Conservation (phyloP, 1,139 yeast genomes). For the Blastobotrys serpentis region DNA sequence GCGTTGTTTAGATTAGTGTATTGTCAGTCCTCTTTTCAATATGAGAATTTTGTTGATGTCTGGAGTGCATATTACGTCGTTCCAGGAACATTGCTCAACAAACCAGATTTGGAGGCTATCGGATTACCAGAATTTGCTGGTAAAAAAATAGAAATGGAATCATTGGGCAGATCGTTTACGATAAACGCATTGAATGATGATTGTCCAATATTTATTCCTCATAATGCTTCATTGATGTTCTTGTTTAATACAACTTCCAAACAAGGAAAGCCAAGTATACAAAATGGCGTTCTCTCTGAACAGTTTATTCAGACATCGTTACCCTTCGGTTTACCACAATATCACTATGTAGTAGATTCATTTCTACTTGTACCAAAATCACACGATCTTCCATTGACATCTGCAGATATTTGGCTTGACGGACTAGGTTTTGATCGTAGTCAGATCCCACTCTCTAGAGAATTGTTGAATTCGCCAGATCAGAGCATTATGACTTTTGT, state of each 20-base stretch:
- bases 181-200: slow-evolving; percentile 22
- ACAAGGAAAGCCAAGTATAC: slow-evolving; percentile 1
- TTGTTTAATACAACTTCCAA: slow-evolving; percentile 26
- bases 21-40: slow-evolving; percentile 4
- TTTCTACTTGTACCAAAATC: slow-evolving; percentile 27
- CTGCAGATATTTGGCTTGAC: slow-evolving; percentile 25
- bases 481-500: slow-evolving; percentile 27
- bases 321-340: slow-evolving; percentile 30
- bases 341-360: slow-evolving; percentile 26
- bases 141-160: slow-evolving; percentile 17
- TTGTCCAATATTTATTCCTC: slow-evolving; percentile 25
- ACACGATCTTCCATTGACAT: slow-evolving; percentile 16
- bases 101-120: slow-evolving; percentile 22
- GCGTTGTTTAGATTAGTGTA: background rate
- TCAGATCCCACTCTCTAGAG: slow-evolving; percentile 25
- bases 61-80: slow-evolving; percentile 26
- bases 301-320: slow-evolving; percentile 27
- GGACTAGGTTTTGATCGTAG: slow-evolving; percentile 21
- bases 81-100: slow-evolving; percentile 27
- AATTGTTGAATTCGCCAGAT: slow-evolving; percentile 19
- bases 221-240: slow-evolving; percentile 28
- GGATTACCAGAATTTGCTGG: slow-evolving; percentile 20
- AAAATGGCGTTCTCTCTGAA: slow-evolving; percentile 13
- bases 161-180: slow-evolving; percentile 23
- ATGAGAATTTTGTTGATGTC: slow-evolving; percentile 17